Percentiles rank a stretch among this genome's conserved stretches.
Conservation (phyloP, 768 basidiomycete genomes). For the Auricularia auricula-judae region DNA sequence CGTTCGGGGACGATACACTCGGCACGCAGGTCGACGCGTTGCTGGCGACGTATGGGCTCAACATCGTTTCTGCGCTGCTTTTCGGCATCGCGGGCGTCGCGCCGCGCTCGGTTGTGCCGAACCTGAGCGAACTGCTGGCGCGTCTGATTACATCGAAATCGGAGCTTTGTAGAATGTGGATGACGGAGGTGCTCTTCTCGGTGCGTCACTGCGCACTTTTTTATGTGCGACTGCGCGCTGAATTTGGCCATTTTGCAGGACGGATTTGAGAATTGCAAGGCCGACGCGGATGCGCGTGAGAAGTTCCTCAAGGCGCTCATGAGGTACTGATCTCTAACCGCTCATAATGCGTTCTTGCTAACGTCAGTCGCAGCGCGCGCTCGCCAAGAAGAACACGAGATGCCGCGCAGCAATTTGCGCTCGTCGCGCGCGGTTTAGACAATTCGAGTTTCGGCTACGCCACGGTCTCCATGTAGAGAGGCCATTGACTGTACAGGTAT, state of each 20-base stretch:
- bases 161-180: slow-evolving; percentile 53
- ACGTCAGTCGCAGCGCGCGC: slow-evolving; percentile 39
- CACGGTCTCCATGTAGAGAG: slow-evolving; percentile 40
- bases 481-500: not conserved
- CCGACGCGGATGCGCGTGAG: slow-evolving; percentile 63
- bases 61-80: slow-evolving; percentile 63
- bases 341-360: slow-evolving; percentile 10
- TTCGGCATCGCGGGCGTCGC: slow-evolving; percentile 76
- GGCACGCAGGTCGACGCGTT: slow-evolving; percentile 42
- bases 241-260: slow-evolving; percentile 29
- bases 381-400: slow-evolving; percentile 66
- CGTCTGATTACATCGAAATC: slow-evolving; percentile 50
- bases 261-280: slow-evolving; percentile 64
- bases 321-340: slow-evolving; percentile 29
- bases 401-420: slow-evolving; percentile 77
- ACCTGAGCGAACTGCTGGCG: slow-evolving; percentile 74
- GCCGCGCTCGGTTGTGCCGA: slow-evolving; percentile 71
- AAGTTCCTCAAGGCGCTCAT: slow-evolving; percentile 63
- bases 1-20: slow-evolving; percentile 52
- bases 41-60: slow-evolving; percentile 43
- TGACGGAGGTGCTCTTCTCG: slow-evolving; percentile 56
- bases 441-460: slow-evolving; percentile 82
- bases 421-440: slow-evolving; percentile 75
- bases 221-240: no score
- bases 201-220: slow-evolving; percentile 23